Evolutionary conservation across 2,329 filamentous ascomycete genomes (phyloP).

Genomic region (Bipolaris zeicola): DNA sequence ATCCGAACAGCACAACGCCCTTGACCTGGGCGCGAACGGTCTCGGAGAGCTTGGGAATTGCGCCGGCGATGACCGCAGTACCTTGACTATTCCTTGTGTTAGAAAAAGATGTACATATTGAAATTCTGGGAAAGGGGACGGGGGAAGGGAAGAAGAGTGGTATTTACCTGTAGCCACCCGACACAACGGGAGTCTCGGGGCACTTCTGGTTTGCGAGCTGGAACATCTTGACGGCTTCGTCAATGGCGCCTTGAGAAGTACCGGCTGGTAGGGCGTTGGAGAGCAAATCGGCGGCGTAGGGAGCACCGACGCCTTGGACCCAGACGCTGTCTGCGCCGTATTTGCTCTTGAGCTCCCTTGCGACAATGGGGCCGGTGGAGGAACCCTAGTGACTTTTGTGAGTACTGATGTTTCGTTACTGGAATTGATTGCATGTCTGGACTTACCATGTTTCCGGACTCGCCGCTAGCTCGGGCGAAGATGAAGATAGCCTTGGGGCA

Average conservation of each 20-base stretch:
- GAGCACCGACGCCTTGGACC: slow-evolving; percentile 43
- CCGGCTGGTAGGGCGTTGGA: slow-evolving; percentile 44
- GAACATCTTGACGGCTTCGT: slow-evolving; percentile 45
- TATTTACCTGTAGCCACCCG: slow-evolving; percentile 50
- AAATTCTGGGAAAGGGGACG: too few relatives aligned
- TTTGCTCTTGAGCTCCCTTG: slow-evolving; percentile 25
- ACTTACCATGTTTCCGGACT: slow-evolving; percentile 37
- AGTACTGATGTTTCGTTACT: not conserved
- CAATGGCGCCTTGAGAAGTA: slow-evolving; percentile 40
- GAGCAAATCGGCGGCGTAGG: slow-evolving; percentile 43
- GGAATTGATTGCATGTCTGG: too few relatives aligned
- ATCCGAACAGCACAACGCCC: slow-evolving; percentile 50
- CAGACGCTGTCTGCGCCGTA: slow-evolving; percentile 34
- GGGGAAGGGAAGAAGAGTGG: not conserved
- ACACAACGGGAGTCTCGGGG: slow-evolving; percentile 46
- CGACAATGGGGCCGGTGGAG: slow-evolving; percentile 28
- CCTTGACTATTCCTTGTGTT: slow-evolving; percentile 41
- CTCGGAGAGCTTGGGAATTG: slow-evolving; percentile 36
- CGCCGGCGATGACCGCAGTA: slow-evolving; percentile 46
- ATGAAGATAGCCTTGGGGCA: slow-evolving; percentile 39
- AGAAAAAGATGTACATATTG: not conserved
- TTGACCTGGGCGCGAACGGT: slow-evolving; percentile 39
- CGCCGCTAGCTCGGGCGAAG: slow-evolving; percentile 34
- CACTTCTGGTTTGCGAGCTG: slow-evolving; percentile 47
- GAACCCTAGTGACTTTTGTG: slow-evolving; percentile 18